phyloP scores from a whole-genome alignment of 1,139 yeast genomes.

The Yamadazyma sp. region DNA sequence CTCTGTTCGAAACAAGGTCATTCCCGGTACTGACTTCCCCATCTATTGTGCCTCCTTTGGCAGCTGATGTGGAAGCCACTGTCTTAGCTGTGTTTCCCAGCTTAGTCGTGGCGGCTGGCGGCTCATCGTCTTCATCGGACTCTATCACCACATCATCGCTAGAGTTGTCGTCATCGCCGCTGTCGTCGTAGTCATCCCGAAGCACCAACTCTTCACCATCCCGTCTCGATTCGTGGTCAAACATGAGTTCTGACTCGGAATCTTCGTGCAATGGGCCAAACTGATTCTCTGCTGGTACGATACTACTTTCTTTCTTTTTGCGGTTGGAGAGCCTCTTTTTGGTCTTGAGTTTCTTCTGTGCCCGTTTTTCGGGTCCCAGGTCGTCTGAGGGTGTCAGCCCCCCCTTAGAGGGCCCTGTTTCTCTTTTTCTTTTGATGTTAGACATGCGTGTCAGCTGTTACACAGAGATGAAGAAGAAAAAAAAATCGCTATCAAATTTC shows the following conservation, averaged over 20 bases:
- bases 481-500: neutral
- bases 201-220: conserved; percentile 8
- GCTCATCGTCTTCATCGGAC: conserved; percentile 24
- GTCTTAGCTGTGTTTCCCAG: conserved; percentile 6
- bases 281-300: conserved; percentile 18
- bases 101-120: conserved; percentile 2
- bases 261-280: conserved; percentile 19
- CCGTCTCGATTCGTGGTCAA: conserved; percentile 15
- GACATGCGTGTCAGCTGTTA: conserved; percentile 1
- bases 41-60: no score
- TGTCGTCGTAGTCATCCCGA: conserved; percentile 5
- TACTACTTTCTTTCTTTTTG: conserved; percentile 5
- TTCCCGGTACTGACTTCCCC: conserved; percentile 17
- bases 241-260: conserved; percentile 20
- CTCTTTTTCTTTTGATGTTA: conserved; percentile 19
- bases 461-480: no score
- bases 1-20: conserved; percentile 47
- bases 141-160: conserved; percentile 34
- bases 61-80: no score
- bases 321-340: conserved; percentile 13
- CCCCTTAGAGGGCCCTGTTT: neutral
- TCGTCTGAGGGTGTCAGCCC: conserved; percentile 5
- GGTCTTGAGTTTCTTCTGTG: conserved; percentile 20
- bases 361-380: conserved; percentile 8
- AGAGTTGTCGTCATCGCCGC: conserved; percentile 5